Evolutionary conservation across 176 grass and related monocot genomes (phyloP).

Genomic region (Eragrostis curvula): DNA sequence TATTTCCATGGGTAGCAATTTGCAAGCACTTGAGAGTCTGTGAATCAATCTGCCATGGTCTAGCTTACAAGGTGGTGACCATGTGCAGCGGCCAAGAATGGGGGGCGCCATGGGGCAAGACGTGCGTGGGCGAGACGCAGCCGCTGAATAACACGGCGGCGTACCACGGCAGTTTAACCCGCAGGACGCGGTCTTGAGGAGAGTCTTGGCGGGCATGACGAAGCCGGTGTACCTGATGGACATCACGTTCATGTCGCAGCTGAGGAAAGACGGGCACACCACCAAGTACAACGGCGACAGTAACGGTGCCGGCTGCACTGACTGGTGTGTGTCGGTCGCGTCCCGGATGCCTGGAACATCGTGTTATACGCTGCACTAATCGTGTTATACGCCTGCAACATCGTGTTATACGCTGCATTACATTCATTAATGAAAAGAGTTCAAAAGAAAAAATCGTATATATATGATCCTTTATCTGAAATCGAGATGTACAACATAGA

Average conservation of each 20-base stretch:
- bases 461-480: neutral
- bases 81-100: slow-evolving; percentile 67
- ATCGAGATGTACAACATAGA: neutral
- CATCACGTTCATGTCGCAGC: slow-evolving; percentile 69
- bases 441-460: neutral
- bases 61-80: neutral
- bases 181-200: slow-evolving; percentile 62
- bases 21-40: too few relatives aligned
- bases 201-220: slow-evolving; percentile 43
- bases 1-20: too few relatives aligned
- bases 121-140: slow-evolving; percentile 69
- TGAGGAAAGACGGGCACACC: slow-evolving; percentile 82
- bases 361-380: slow-evolving; percentile 73
- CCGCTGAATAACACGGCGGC: slow-evolving; percentile 46
- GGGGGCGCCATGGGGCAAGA: slow-evolving; percentile 46
- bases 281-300: slow-evolving; percentile 66
- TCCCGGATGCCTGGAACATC: slow-evolving; percentile 83
- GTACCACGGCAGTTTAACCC: slow-evolving; percentile 54
- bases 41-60: too few relatives aligned
- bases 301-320: slow-evolving; percentile 70
- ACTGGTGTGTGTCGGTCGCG: slow-evolving; percentile 81
- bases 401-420: neutral
- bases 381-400: slow-evolving; percentile 22
- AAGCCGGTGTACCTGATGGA: slow-evolving; percentile 82
- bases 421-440: neutral